Percentiles rank a stretch among this genome's conserved stretches.
phyloP scores from a whole-genome alignment of 2,329 filamentous ascomycete genomes.

The Aspergillus versicolor region DNA sequence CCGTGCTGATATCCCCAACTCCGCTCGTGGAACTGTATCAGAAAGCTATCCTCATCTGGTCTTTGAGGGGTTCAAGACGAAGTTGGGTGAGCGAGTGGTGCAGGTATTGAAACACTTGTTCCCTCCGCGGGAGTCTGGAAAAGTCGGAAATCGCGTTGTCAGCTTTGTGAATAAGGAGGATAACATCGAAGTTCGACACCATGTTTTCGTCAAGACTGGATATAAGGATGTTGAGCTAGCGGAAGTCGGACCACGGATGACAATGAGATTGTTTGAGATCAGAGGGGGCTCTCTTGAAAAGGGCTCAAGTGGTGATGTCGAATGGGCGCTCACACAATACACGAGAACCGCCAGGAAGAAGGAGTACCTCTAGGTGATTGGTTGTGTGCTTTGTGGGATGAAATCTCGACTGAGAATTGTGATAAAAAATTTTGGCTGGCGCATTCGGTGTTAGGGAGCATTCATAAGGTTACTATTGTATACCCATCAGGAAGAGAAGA shows the following conservation, averaged over 20 bases:
- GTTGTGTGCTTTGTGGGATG: constrained; percentile 2
- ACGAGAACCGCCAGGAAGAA: constrained; percentile 93
- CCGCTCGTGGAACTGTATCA: constrained; percentile 79
- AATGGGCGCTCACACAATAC: constrained; percentile 96
- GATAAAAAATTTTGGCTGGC: constrained; percentile 27
- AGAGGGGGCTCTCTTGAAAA: constrained; percentile 84
- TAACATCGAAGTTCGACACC: constrained; percentile 84
- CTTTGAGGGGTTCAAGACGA: constrained; percentile 87
- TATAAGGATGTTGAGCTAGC: constrained; percentile 86
- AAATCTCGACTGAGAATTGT: constrained; percentile 1
- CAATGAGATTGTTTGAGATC: constrained; percentile 95
- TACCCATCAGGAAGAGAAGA: constrained; percentile 20
- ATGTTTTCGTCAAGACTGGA: constrained; percentile 90
- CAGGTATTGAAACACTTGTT: constrained; percentile 94
- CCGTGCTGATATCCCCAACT: constrained; percentile 87
- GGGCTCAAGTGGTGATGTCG: constrained; percentile 86
- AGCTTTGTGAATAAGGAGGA: constrained; percentile 92
- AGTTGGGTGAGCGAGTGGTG: constrained; percentile 76
- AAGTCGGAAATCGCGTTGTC: constrained; percentile 83
- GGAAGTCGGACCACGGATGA: constrained; percentile 92
- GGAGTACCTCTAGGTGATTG: constrained; percentile 69
- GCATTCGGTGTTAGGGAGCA: constrained; percentile 32
- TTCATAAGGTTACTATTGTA: constrained; percentile 21
- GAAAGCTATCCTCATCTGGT: constrained; percentile 94
- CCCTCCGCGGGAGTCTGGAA: constrained; percentile 81